These are phyloP conservation scores for Trichoderma gamsii DNA, from an alignment of 495 filamentous ascomycete genomes.

Conservation along the genomic window DNA sequence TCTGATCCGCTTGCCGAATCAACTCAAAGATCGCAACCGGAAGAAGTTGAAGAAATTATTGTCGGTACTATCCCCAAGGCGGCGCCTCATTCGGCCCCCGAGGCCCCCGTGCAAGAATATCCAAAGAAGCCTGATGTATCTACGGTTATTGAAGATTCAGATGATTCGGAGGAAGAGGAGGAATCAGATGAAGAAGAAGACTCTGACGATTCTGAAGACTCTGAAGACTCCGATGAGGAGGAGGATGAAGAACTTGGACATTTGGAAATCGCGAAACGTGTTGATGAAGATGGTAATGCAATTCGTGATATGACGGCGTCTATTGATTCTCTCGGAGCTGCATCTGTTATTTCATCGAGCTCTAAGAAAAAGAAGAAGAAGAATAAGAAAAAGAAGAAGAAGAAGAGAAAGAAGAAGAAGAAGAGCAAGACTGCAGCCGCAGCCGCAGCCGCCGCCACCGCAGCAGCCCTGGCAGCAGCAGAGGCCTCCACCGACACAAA, in stretches of 20 bases:
- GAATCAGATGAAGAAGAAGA: constrained; percentile 24
- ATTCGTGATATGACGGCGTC: background rate
- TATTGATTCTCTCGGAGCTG: constrained; percentile 13
- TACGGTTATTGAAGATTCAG: constrained; percentile 1
- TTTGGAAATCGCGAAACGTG: background rate
- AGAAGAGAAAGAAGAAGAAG: constrained; percentile 28
- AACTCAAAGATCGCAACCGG: background rate
- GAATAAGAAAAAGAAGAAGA: constrained; percentile 28
- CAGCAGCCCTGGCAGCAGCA: background rate
- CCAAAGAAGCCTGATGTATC: background rate
- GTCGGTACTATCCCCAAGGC: background rate
- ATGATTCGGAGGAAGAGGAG: constrained; percentile 24
- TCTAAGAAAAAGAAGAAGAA: constrained; percentile 25
- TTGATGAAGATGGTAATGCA: background rate
- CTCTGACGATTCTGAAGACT: background rate
- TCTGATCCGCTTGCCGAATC: background rate
- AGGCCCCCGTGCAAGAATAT: background rate
- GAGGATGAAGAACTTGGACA: background rate
- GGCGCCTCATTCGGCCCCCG: background rate
- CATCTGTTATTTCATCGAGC: background rate
- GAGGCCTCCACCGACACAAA: background rate
- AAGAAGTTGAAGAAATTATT: background rate
- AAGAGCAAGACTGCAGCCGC: constrained; percentile 13
- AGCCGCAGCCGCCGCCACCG: constrained; percentile 8
- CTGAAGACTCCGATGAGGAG: background rate